phyloP scores from a whole-genome alignment of 495 filamentous ascomycete species.

The Daldinia childiae region DNA sequence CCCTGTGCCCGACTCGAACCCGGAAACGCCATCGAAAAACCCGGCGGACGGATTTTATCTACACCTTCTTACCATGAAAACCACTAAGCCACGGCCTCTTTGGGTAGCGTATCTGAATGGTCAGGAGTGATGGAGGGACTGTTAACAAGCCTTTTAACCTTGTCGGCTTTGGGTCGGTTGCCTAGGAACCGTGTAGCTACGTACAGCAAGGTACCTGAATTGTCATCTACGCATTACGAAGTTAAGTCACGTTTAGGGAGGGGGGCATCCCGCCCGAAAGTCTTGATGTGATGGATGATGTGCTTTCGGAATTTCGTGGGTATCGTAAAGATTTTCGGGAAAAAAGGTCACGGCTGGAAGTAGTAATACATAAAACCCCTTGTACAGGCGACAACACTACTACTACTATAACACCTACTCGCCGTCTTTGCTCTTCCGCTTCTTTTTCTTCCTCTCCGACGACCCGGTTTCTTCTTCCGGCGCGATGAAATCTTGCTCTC shows the following conservation, averaged over 20 bases:
- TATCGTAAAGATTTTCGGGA: constrained; percentile 25
- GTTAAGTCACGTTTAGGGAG: too few species aligned
- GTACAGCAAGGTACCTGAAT: not conserved
- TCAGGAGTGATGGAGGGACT: not conserved
- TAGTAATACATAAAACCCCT: constrained; percentile 2
- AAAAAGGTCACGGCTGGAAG: constrained; percentile 16
- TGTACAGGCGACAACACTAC: not conserved
- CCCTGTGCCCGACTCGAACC: not conserved
- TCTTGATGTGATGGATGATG: not conserved
- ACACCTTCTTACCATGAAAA: not conserved
- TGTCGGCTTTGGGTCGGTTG: not conserved
- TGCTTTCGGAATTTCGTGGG: constrained; percentile 20
- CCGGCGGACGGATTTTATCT: not conserved
- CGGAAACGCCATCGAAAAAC: not conserved
- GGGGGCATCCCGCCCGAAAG: not conserved
- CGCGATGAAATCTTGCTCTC: constrained; percentile 84
- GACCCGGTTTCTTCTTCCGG: constrained; percentile 77
- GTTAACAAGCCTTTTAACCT: not conserved
- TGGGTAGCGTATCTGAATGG: too few species aligned
- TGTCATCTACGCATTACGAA: not conserved
- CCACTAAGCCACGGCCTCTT: too few species aligned
- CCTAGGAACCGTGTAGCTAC: not conserved
- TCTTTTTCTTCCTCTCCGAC: constrained; percentile 66
- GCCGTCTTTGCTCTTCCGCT: constrained; percentile 64
- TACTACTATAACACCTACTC: constrained; percentile 47